These are phyloP conservation scores for Hymenoscyphus infarciens DNA, from an alignment of 2,329 filamentous ascomycete species.

Conservation along the genomic window DNA sequence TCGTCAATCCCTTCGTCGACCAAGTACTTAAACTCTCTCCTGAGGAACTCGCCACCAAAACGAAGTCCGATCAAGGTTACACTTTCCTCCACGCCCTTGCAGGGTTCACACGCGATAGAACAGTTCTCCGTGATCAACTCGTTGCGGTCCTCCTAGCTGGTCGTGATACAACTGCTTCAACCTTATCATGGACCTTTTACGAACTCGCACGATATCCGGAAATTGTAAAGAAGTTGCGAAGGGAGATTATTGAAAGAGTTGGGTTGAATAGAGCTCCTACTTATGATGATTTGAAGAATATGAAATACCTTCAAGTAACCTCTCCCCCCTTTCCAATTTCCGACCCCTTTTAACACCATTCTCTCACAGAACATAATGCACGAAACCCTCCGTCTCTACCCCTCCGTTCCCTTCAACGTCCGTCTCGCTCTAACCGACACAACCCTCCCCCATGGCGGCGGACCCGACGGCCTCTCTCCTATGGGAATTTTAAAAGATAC, in stretches of 20 bases:
- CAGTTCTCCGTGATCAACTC: conserved; percentile 78
- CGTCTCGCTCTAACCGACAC: conserved; percentile 70
- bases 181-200: conserved; percentile 78
- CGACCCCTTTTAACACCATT: too few species aligned
- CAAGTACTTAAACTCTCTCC: conserved; percentile 64
- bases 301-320: conserved; percentile 69
- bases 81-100: conserved; percentile 87
- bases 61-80: conserved; percentile 68
- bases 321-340: too few species aligned
- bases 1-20: conserved; percentile 76
- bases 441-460: conserved; percentile 68
- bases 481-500: conserved; percentile 65
- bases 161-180: conserved; percentile 80
- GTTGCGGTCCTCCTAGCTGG: conserved; percentile 80
- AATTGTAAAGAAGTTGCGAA: conserved; percentile 63
- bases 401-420: conserved; percentile 75
- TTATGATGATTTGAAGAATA: conserved; percentile 78
- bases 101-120: conserved; percentile 68
- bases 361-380: conserved; percentile 60
- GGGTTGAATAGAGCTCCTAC: conserved; percentile 62
- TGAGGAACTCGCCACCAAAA: conserved; percentile 69
- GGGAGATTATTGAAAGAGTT: conserved; percentile 66
- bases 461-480: conserved; percentile 57
- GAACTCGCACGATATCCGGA: conserved; percentile 72
- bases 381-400: conserved; percentile 75